Conservation (phyloP, 129 eudicot species). For the Chrysanthemum makinoi region DNA sequence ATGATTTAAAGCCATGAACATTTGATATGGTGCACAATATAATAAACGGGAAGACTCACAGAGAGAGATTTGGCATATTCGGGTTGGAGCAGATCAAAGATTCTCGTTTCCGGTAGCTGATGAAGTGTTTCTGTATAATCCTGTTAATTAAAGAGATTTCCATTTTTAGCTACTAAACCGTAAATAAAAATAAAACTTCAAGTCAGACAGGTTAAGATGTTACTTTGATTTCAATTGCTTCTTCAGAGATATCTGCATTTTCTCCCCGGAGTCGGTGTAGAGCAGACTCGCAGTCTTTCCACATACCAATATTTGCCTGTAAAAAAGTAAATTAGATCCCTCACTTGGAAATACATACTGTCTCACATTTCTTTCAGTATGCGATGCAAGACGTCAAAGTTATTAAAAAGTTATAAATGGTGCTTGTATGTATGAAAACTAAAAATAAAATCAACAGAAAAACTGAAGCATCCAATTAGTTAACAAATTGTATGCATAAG, state of each 20-base stretch:
- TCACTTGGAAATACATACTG: no score
- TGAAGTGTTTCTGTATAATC: slow-evolving; percentile 72
- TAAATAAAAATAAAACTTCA: no score
- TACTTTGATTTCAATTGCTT: slow-evolving; percentile 78
- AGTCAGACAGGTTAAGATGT: slow-evolving; percentile 7
- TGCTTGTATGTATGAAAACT: neutral
- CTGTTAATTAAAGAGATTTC: slow-evolving; percentile 37
- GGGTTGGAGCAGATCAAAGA: slow-evolving; percentile 59
- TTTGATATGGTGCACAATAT: neutral
- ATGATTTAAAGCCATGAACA: neutral
- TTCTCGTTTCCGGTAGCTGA: slow-evolving; percentile 39
- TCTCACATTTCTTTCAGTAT: slow-evolving; percentile 14
- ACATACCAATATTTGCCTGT: slow-evolving; percentile 59
- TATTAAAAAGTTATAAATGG: neutral
- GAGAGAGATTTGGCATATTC: slow-evolving; percentile 70
- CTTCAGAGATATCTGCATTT: slow-evolving; percentile 53
- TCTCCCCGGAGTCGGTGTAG: slow-evolving; percentile 66
- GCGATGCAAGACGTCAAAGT: neutral
- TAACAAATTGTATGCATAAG: neutral
- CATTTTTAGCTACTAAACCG: neutral
- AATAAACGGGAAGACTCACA: slow-evolving; percentile 39
- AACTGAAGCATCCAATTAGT: neutral
- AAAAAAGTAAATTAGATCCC: neutral
- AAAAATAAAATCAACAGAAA: neutral
- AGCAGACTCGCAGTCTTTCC: slow-evolving; percentile 59